These are phyloP conservation scores for Delphinella strobiligena DNA, from an alignment of 2,329 filamentous ascomycete species.

Conservation along the genomic window DNA sequence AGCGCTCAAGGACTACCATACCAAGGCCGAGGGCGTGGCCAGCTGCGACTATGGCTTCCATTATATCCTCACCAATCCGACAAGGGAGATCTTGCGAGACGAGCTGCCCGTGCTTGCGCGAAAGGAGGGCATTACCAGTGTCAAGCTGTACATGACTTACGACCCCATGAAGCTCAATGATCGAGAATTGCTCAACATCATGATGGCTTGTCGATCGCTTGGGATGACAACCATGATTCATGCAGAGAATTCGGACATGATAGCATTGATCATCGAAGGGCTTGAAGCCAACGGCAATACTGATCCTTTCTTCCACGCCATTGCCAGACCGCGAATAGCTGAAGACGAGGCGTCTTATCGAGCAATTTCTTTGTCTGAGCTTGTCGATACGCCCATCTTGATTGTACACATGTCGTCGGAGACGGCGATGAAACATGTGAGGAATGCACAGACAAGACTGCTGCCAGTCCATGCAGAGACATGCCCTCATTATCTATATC, in stretches of 20 bases:
- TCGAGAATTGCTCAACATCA: constrained; percentile 37
- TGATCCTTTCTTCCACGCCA: constrained; percentile 34
- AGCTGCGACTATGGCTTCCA: constrained; percentile 49
- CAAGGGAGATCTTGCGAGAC: constrained; percentile 24
- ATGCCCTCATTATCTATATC: constrained; percentile 25
- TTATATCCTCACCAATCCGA: constrained; percentile 37
- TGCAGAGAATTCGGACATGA: constrained; percentile 37
- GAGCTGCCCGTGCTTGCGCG: constrained; percentile 31
- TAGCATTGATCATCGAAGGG: constrained; percentile 29
- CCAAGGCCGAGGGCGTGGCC: constrained; percentile 30
- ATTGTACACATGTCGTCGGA: constrained; percentile 41
- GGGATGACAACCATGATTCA: constrained; percentile 40
- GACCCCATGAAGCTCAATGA: constrained; percentile 38
- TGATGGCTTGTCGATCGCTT: constrained; percentile 34
- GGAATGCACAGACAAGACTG: constrained; percentile 21
- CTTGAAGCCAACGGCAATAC: constrained; percentile 28
- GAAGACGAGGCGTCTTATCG: constrained; percentile 40
- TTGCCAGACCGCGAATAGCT: constrained; percentile 33
- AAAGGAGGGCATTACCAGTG: constrained; percentile 32
- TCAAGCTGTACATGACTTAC: constrained; percentile 45
- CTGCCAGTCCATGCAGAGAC: constrained; percentile 26
- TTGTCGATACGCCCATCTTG: constrained; percentile 40
- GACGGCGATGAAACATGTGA: constrained; percentile 21
- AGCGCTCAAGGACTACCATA: constrained; percentile 37
- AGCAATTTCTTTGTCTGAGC: constrained; percentile 37